Evolutionary conservation across 2,329 filamentous ascomycete species (phyloP).

Genomic region (Alternaria viburni): DNA sequence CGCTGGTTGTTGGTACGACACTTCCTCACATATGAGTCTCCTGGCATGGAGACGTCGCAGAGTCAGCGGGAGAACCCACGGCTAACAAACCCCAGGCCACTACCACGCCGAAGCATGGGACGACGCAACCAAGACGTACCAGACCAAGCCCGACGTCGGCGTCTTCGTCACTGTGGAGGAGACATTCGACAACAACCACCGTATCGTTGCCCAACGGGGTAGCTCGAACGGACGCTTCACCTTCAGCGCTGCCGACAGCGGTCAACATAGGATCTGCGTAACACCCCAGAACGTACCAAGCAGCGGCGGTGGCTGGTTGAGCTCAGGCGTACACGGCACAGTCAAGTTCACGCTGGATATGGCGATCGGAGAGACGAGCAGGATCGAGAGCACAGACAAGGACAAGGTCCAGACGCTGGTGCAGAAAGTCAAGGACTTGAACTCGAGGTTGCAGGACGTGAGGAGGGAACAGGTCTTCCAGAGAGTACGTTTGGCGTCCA

Average conservation of each 20-base stretch:
- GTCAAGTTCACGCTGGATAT: slow-evolving; percentile 88
- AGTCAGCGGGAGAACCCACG: background rate
- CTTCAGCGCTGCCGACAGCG: slow-evolving; percentile 92
- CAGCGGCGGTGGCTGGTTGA: slow-evolving; percentile 73
- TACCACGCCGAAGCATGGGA: slow-evolving; percentile 88
- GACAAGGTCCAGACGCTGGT: slow-evolving; percentile 89
- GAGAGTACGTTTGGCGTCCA: slow-evolving; percentile 62
- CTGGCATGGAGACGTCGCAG: too few relatives aligned
- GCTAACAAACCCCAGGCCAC: slow-evolving; percentile 62
- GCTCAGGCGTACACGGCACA: slow-evolving; percentile 70
- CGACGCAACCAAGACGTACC: slow-evolving; percentile 70
- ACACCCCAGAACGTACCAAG: slow-evolving; percentile 77
- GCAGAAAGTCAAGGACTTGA: slow-evolving; percentile 86
- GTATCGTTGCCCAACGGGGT: slow-evolving; percentile 87
- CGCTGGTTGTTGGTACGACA: slow-evolving; percentile 80
- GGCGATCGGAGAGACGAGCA: slow-evolving; percentile 90
- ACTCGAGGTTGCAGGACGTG: slow-evolving; percentile 84
- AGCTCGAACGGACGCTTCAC: slow-evolving; percentile 82
- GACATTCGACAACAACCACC: slow-evolving; percentile 96
- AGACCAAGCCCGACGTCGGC: slow-evolving; percentile 74
- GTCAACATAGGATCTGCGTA: slow-evolving; percentile 96
- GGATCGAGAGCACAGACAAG: slow-evolving; percentile 94
- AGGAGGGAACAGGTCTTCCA: slow-evolving; percentile 96
- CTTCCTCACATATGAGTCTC: background rate
- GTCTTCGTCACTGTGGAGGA: slow-evolving; percentile 96